These are phyloP conservation scores for Ceratocystis eucalypticola DNA, from an alignment of 2,329 filamentous ascomycete genomes.

Conservation along the genomic window DNA sequence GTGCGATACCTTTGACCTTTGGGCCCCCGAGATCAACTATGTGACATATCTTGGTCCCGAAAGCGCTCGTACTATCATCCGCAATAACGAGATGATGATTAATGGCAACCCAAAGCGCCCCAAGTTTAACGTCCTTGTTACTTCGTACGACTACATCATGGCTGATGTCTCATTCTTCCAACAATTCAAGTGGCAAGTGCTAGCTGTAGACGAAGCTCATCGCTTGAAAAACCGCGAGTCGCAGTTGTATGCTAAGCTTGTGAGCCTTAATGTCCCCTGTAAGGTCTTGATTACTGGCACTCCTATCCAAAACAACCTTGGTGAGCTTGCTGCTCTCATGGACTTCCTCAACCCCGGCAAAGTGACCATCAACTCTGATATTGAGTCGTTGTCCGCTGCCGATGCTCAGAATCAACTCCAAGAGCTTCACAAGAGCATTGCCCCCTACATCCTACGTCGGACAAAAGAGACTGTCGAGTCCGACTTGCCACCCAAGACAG, in stretches of 20 bases:
- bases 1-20: conserved; percentile 94
- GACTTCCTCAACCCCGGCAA: conserved; percentile 96
- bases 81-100: conserved; percentile 76
- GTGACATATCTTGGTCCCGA: conserved; percentile 92
- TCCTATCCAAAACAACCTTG: conserved; percentile 91
- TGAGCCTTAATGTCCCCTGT: conserved; percentile 76
- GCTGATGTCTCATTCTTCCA: conserved; percentile 72
- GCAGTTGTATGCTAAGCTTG: conserved; percentile 73
- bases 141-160: conserved; percentile 93
- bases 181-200: conserved; percentile 92
- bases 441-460: conserved; percentile 85
- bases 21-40: conserved; percentile 93
- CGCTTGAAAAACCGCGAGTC: conserved; percentile 93
- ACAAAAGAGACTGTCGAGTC: conserved; percentile 97
- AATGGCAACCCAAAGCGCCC: conserved; percentile 77
- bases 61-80: conserved; percentile 71
- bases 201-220: conserved; percentile 93
- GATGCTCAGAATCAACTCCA: conserved; percentile 78
- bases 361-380: conserved; percentile 78
- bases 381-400: conserved; percentile 63
- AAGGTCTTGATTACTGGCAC: conserved; percentile 92
- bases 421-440: conserved; percentile 71
- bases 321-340: conserved; percentile 80
- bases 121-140: conserved; percentile 95
- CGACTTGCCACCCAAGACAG: conserved; percentile 88